These are phyloP conservation scores for Russula ochroleuca DNA, from an alignment of 768 basidiomycete genomes.

Conservation along the genomic window DNA sequence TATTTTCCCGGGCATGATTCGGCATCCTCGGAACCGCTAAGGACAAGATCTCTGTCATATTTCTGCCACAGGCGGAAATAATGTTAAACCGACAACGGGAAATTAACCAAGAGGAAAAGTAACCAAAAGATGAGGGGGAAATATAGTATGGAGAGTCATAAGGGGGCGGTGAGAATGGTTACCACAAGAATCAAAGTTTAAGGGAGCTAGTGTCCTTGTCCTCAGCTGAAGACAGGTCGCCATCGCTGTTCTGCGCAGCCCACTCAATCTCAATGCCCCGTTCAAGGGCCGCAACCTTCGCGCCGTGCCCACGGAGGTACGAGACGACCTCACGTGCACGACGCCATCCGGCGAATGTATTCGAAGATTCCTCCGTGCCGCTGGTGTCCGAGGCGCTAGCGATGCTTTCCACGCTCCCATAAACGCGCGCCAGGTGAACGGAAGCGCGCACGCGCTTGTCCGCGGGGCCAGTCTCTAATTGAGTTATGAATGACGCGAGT, in stretches of 20 bases:
- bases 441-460: conserved; percentile 47
- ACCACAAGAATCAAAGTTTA: not conserved
- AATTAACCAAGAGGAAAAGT: conserved; percentile 1
- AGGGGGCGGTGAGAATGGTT: too few relatives aligned
- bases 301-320: conserved; percentile 68
- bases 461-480: conserved; percentile 46
- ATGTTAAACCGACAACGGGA: not conserved
- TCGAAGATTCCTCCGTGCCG: conserved; percentile 30
- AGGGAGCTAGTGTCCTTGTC: conserved; percentile 14
- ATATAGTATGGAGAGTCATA: not conserved
- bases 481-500: conserved; percentile 66
- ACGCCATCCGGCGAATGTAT: conserved; percentile 48
- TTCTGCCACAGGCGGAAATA: not conserved
- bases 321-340: conserved; percentile 64
- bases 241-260: conserved; percentile 64
- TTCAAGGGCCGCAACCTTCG: conserved; percentile 55
- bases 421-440: conserved; percentile 45
- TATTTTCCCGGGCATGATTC: not conserved
- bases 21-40: not conserved
- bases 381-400: conserved; percentile 30
- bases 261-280: conserved; percentile 58
- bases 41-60: not conserved
- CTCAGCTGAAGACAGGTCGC: conserved; percentile 37
- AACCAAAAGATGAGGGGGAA: not conserved
- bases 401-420: conserved; percentile 40